These are phyloP conservation scores for Aegilops umbellulata DNA, from an alignment of 176 grass and related monocot genomes.

Conservation along the genomic window DNA sequence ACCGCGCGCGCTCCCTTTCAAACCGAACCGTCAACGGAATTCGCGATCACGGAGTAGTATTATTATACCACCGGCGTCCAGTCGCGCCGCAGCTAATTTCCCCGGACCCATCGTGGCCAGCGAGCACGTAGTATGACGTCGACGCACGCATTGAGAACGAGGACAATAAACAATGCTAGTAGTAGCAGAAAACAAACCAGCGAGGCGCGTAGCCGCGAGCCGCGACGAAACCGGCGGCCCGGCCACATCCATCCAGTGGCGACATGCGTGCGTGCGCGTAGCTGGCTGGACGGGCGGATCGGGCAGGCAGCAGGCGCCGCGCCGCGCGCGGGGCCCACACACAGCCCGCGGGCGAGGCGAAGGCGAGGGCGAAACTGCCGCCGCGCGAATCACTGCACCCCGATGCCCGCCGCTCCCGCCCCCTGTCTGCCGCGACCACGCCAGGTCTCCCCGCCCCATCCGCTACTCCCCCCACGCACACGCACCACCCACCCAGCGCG, in stretches of 20 bases:
- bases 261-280: neutral
- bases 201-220: neutral
- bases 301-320: neutral
- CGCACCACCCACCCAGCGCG: neutral
- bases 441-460: neutral
- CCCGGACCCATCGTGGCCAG: neutral
- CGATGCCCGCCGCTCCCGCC: neutral
- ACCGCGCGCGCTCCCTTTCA: neutral
- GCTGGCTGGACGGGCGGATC: neutral
- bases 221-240: slow-evolving; percentile 41
- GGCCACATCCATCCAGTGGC: neutral
- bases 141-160: neutral
- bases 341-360: slow-evolving; percentile 1
- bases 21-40: neutral
- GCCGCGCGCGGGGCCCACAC: slow-evolving; percentile 14
- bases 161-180: neutral
- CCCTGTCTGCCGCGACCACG: slow-evolving; percentile 44
- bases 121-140: neutral
- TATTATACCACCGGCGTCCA: neutral
- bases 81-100: neutral
- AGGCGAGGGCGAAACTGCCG: slow-evolving; percentile 31
- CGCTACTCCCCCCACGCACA: neutral
- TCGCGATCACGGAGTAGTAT: neutral
- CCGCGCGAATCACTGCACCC: slow-evolving; percentile 47
- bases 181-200: neutral